phyloP scores from a whole-genome alignment of 2,329 filamentous ascomycete genomes.

The Fusarium marasasianum region DNA sequence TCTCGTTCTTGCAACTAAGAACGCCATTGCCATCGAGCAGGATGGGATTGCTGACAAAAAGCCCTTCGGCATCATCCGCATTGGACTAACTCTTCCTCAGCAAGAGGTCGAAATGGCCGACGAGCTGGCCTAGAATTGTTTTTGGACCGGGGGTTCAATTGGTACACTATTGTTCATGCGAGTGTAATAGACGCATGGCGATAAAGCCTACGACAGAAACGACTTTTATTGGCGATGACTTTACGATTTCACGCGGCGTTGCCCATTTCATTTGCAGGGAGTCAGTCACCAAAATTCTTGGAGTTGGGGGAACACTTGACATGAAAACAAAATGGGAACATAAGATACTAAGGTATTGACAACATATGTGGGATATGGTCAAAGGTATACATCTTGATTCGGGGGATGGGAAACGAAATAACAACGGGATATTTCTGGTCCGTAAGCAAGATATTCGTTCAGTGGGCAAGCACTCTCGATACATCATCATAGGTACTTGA shows the following conservation, averaged over 20 bases:
- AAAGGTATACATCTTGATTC: not conserved
- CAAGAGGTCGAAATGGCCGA: constrained; percentile 30
- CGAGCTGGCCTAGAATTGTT: constrained; percentile 27
- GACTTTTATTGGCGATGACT: not conserved
- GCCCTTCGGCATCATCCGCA: constrained; percentile 58
- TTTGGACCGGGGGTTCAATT: not conserved
- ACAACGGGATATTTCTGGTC: not conserved
- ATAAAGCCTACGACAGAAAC: not conserved
- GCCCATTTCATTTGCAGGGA: constrained; percentile 9
- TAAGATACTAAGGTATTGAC: not conserved
- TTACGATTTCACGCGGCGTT: not conserved
- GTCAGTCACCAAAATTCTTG: not conserved
- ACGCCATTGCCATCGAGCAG: constrained; percentile 71
- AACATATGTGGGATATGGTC: not conserved
- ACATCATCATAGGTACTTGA: not conserved
- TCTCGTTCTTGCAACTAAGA: constrained; percentile 74
- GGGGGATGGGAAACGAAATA: not conserved
- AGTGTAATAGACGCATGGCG: not conserved
- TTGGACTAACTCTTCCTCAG: constrained; percentile 50
- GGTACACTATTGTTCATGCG: not conserved
- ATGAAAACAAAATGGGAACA: constrained; percentile 9
- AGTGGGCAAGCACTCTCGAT: not conserved
- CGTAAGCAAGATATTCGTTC: not conserved
- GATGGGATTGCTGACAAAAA: constrained; percentile 48
- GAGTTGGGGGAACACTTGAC: constrained; percentile 1